Evolutionary conservation across 352 stramenopile species (phyloP), one percentile per base, ranked within the genome.

Genomic region (Thraustochytrium sp.): DNA sequence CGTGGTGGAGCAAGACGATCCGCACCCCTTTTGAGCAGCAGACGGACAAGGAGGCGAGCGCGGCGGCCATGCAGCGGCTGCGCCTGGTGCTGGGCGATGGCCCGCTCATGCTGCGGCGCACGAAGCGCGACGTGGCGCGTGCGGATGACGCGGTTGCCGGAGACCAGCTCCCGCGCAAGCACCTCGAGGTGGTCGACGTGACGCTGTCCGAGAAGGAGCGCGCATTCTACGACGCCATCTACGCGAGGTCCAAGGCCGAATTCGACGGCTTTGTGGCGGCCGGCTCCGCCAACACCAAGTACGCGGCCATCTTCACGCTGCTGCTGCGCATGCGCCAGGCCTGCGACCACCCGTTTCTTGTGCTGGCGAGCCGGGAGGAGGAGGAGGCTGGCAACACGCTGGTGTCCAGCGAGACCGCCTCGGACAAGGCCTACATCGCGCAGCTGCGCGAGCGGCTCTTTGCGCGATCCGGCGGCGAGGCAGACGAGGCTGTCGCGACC

Each of bases 271-370:
- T 92, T 68, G 90, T 95, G 21, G 87, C 92, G 0, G 92, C 88
- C 38, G 93, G 93, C 26, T 87, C 89, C 26, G 89, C 88, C 13
- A 92, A 87, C 59, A 89, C 88, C 23, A 95, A 90, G 76, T 97
- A 97, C 76, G 89, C 94, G 4, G 91, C 90, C 21, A 96, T 97
- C 76, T 94, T 97, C 42, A 91, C 92, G 26, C 86, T 97, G 34
- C 85, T 97, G 56, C 72, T 96, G 56, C 89, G 92, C 0, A 88
- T 97, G 4, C 91, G 93, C 8, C 93, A 97, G 87, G 93, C 93
- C 18, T 97, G 93, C 55, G 87, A 97, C 87, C 92, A 96, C 65
- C 93, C 93, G 38, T 91, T 95, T 53, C 87, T 97, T 2, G 92
- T 92, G 0, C 49, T 75, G 8, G 48, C 49, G n/a, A 72, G 13